These are phyloP conservation scores for Neofusicoccum sp. DNA, from an alignment of 2,329 filamentous ascomycete genomes.

Conservation along the genomic window DNA sequence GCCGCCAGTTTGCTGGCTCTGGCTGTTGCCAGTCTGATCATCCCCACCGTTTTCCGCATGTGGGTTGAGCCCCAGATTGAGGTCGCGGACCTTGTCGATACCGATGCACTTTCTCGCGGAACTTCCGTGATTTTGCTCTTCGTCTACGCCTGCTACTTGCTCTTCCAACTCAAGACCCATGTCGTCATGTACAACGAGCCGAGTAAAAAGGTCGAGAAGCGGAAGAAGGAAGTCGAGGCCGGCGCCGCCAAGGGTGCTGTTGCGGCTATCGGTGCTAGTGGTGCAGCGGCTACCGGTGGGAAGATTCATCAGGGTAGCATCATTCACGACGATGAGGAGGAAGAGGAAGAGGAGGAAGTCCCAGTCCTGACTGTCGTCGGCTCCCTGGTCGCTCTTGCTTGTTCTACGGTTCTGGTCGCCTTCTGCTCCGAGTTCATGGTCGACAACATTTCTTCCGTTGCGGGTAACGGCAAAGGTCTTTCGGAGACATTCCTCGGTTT, in stretches of 20 bases:
- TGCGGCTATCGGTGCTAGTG: conserved; percentile 53
- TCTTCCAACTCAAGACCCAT: conserved; percentile 91
- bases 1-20: conserved; percentile 77
- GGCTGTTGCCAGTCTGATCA: conserved; percentile 77
- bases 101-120: conserved; percentile 56
- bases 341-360: conserved; percentile 69
- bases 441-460: conserved; percentile 56
- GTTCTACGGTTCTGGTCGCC: conserved; percentile 76
- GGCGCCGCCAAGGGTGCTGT: conserved; percentile 52
- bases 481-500: conserved; percentile 62
- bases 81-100: not conserved
- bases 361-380: conserved; percentile 72
- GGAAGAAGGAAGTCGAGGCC: conserved; percentile 45
- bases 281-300: conserved; percentile 51
- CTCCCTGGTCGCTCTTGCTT: conserved; percentile 67
- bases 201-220: conserved; percentile 72
- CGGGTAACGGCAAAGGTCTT: conserved; percentile 44
- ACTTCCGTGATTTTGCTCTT: conserved; percentile 77
- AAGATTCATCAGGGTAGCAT: conserved; percentile 50
- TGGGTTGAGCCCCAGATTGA: conserved; percentile 37
- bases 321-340: conserved; percentile 37
- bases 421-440: conserved; percentile 71
- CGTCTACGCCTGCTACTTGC: conserved; percentile 79
- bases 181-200: conserved; percentile 74
- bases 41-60: conserved; percentile 80